Conservation (phyloP, 1,284 basidiomycete genomes). For the Melampsora larici-populina region DNA sequence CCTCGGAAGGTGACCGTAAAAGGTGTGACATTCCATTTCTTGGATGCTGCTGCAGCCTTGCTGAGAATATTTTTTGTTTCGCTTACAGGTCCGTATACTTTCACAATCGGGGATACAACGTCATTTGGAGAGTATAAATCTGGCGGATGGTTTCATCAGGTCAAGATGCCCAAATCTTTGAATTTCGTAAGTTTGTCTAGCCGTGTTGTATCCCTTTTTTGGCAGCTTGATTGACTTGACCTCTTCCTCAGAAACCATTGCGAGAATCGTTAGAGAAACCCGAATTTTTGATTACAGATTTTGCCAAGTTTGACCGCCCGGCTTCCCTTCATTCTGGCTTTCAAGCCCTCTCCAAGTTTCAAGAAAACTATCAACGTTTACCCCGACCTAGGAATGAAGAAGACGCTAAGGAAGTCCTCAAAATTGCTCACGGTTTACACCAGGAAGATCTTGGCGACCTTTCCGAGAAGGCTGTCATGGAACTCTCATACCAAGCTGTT, state of each 20-base stretch:
- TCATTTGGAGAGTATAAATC: slow-evolving; percentile 73
- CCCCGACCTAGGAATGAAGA: slow-evolving; percentile 79
- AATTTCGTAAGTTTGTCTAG: slow-evolving; percentile 60
- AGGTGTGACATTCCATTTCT: slow-evolving; percentile 53
- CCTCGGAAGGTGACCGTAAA: slow-evolving; percentile 90
- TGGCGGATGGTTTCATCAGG: slow-evolving; percentile 95
- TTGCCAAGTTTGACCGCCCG: slow-evolving; percentile 95
- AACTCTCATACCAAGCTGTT: slow-evolving; percentile 84
- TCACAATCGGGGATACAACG: slow-evolving; percentile 85
- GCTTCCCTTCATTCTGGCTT: slow-evolving; percentile 87
- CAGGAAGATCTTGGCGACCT: slow-evolving; percentile 56
- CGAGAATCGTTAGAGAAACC: slow-evolving; percentile 78
- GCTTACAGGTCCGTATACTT: slow-evolving; percentile 73
- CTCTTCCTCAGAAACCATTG: slow-evolving; percentile 67
- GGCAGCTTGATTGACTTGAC: not conserved
- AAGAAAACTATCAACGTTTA: slow-evolving; percentile 64
- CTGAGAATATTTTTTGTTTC: not conserved
- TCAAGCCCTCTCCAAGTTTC: slow-evolving; percentile 84
- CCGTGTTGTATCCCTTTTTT: not conserved
- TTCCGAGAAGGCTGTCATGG: slow-evolving; percentile 70
- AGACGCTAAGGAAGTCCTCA: slow-evolving; percentile 72
- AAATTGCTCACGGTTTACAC: slow-evolving; percentile 71
- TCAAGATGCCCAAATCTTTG: slow-evolving; percentile 97
- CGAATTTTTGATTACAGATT: slow-evolving; percentile 92
- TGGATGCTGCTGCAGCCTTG: not conserved